phyloP scores from a whole-genome alignment of 1,284 basidiomycete genomes.

The Cryptococcus sp. region DNA sequence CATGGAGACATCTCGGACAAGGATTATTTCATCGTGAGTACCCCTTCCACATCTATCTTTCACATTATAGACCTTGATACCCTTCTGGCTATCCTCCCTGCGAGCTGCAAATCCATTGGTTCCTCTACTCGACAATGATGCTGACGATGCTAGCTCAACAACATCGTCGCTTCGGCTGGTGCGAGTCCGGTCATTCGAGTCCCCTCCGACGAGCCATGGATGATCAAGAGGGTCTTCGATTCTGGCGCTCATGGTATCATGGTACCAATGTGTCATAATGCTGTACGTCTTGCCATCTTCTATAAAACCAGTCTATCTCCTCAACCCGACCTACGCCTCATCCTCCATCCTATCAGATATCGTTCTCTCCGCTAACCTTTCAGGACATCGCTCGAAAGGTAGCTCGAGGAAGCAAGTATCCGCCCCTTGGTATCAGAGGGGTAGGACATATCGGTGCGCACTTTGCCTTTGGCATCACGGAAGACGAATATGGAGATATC shows the following conservation, averaged over 20 bases:
- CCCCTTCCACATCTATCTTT: background rate
- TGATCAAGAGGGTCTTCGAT: constrained; percentile 43
- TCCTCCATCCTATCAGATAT: constrained; percentile 22
- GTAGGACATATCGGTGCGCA: constrained; percentile 24
- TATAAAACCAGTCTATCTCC: background rate
- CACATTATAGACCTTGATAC: background rate
- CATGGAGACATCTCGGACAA: constrained; percentile 22
- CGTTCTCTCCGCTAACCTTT: too few relatives aligned
- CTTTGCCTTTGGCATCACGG: constrained; percentile 19
- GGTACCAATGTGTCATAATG: constrained; percentile 29
- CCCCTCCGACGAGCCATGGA: constrained; percentile 30
- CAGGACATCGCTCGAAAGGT: constrained; percentile 18
- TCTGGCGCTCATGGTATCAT: constrained; percentile 34
- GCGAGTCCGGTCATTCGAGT: constrained; percentile 38
- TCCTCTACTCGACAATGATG: too few relatives aligned
- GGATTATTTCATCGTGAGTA: constrained; percentile 20
- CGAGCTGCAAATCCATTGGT: too few relatives aligned
- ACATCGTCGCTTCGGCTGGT: constrained; percentile 20
- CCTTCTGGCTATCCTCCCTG: too few relatives aligned
- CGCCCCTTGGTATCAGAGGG: constrained; percentile 21
- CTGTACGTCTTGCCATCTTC: constrained; percentile 18
- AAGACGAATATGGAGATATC: constrained; percentile 19
- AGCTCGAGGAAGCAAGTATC: constrained; percentile 20
- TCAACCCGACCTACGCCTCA: background rate
- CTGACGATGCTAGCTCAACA: too few relatives aligned